A percentile compares a stretch with the other conserved stretches of the same genome.
Conservation (phyloP, 2,329 filamentous ascomycete species). For the Trichoderma sp. region DNA sequence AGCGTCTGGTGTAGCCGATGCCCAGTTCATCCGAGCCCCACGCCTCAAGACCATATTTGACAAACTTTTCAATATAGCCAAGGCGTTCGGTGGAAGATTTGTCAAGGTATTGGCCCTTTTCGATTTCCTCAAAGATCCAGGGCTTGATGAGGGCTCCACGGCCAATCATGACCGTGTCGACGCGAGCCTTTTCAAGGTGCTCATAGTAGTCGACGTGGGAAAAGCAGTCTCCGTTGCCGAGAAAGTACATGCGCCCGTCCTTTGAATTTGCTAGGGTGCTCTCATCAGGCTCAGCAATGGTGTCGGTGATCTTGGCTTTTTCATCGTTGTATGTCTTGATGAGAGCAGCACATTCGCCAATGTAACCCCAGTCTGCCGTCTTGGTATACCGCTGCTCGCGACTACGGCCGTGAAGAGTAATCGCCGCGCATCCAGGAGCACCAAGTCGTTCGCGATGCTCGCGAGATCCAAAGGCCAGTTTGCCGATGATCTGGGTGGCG, state of each 20-base stretch:
- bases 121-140: slow-evolving; percentile 97
- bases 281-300: slow-evolving; percentile 70
- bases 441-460: slow-evolving; percentile 70
- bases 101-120: slow-evolving; percentile 87
- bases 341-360: slow-evolving; percentile 81
- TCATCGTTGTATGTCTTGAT: slow-evolving; percentile 76
- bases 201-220: slow-evolving; percentile 85
- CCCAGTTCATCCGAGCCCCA: slow-evolving; percentile 97
- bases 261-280: slow-evolving; percentile 66
- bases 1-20: slow-evolving; percentile 83
- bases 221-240: slow-evolving; percentile 96
- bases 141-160: slow-evolving; percentile 95
- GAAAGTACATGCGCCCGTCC: slow-evolving; percentile 76
- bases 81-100: slow-evolving; percentile 88
- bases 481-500: slow-evolving; percentile 76
- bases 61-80: slow-evolving; percentile 82
- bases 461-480: slow-evolving; percentile 74
- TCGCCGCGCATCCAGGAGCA: slow-evolving; percentile 83
- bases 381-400: slow-evolving; percentile 92
- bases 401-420: slow-evolving; percentile 90
- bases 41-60: slow-evolving; percentile 82
- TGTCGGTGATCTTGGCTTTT: slow-evolving; percentile 67
- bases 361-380: slow-evolving; percentile 92
- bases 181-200: slow-evolving; percentile 71
- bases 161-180: slow-evolving; percentile 97